phyloP scores from a whole-genome alignment of 2,329 filamentous ascomycete species.

The Anisogramma anomala region DNA sequence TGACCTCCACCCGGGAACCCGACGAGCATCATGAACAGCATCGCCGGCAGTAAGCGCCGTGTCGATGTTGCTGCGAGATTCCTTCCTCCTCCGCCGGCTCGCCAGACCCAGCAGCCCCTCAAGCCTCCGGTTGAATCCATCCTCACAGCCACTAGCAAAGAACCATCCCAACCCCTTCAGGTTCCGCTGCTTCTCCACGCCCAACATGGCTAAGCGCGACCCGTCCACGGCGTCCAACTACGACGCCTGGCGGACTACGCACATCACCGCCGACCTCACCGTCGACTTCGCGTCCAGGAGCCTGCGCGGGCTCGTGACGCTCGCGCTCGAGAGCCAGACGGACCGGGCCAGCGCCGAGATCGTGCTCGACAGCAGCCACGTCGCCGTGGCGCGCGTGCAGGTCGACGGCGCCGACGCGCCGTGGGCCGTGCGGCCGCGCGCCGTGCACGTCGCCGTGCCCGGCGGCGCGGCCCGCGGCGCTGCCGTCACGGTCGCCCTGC shows the following conservation, averaged over 20 bases:
- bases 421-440: conserved; percentile 65
- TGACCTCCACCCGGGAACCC: not conserved
- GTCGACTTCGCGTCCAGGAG: conserved; percentile 74
- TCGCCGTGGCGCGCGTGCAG: conserved; percentile 61
- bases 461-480: conserved; percentile 41
- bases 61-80: conserved; percentile 12
- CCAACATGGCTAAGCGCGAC: conserved; percentile 46
- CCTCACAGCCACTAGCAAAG: conserved; percentile 1
- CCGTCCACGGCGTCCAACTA: conserved; percentile 91
- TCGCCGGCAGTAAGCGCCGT: conserved; percentile 7
- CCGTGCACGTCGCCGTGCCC: conserved; percentile 53
- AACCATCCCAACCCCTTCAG: conserved; percentile 10
- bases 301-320: conserved; percentile 63
- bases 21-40: conserved; percentile 5
- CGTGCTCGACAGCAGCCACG: conserved; percentile 75
- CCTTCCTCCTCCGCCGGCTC: conserved; percentile 5
- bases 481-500: conserved; percentile 47
- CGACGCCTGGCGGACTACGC: conserved; percentile 70
- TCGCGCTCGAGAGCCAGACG: conserved; percentile 67
- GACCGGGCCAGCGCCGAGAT: conserved; percentile 64
- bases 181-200: conserved; percentile 17
- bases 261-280: conserved; percentile 70
- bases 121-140: not conserved
- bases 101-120: conserved; percentile 1
- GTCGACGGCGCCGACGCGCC: conserved; percentile 49